Evolutionary conservation across 441 rosid species (phyloP).

Genomic region (Croton laevigatus): DNA sequence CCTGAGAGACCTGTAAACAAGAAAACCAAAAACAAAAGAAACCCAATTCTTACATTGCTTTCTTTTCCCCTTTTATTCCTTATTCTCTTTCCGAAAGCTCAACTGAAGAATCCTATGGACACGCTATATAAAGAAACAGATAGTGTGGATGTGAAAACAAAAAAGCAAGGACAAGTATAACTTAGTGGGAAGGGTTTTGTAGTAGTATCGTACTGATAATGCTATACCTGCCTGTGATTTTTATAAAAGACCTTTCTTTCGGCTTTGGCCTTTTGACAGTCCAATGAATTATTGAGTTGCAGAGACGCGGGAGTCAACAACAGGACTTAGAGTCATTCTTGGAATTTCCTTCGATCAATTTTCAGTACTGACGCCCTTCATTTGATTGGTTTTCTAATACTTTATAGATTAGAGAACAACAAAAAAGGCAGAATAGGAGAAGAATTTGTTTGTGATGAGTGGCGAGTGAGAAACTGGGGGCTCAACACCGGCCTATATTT

Average conservation of each 20-base stretch:
- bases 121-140: background rate
- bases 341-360: background rate
- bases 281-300: too few species aligned
- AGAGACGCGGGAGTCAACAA: background rate
- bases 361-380: background rate
- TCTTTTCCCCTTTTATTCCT: too few species aligned
- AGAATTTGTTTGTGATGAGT: too few species aligned
- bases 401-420: too few species aligned
- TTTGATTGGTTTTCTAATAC: too few species aligned
- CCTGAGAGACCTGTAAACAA: background rate
- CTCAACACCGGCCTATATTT: background rate
- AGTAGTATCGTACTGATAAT: background rate
- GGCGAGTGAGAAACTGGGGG: background rate
- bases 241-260: background rate
- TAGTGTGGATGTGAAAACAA: background rate
- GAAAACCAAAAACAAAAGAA: background rate
- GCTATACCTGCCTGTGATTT: background rate
- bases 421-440: too few species aligned
- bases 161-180: background rate
- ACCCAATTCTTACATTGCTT: background rate
- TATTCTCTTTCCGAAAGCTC: background rate
- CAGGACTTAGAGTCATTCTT: background rate
- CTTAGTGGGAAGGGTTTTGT: conserved; percentile 17
- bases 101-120: background rate
- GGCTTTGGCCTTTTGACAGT: too few species aligned